Base-by-base conservation (phyloP, 129 eudicot genomes). In the Escallonia rubra region DNA sequence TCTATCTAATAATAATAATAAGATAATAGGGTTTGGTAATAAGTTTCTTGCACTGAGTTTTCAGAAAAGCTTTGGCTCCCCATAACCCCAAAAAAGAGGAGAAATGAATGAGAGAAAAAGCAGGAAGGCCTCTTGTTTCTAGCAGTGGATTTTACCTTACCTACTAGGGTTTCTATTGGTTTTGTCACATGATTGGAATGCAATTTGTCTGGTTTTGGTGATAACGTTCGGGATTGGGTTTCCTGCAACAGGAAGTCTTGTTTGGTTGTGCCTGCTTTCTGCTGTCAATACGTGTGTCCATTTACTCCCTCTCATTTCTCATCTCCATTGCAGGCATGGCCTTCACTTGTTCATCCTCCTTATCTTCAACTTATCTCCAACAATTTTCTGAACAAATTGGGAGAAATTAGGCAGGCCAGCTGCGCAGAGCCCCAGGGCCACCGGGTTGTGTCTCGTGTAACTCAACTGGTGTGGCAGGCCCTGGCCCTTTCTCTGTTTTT, bases 241-340 rank as follows among this genome's bases (percentile, higher is more conserved):
- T 69, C 11, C 50, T 45, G 9, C 60, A 54, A 5, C 13, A n/a
- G 47, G 66, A 39, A 7, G 23, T 73, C 57, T 57, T 65, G 60
- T 63, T 72, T 10, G 57, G 55, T 54, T 63, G 60, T 64, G 61
- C 48, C 49, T 8, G 6, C 59, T 41, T 38, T 13, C 16, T 11
- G 34, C 34, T 23, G 34, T 23, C 34, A 8, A 71, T 71, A 62
- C 59, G 61, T 62, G 68, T 57, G 39, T 44, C 46, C 34, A 16
- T 63, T 39, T 16, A 63, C 64, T 23, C 76, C 76, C 63, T 66
- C 72, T 53, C 7, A 10, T 64, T 45, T 68, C 83, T 82, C 79
- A 78, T 78, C 83, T 45, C 41, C 75, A 78, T 74, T 58, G 72
- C 63, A 50, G 34, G 1, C 34, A 59, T 77, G 82, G 82, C 76